Conservation (phyloP, 257 asterid species). For the Jacaranda copaia region DNA sequence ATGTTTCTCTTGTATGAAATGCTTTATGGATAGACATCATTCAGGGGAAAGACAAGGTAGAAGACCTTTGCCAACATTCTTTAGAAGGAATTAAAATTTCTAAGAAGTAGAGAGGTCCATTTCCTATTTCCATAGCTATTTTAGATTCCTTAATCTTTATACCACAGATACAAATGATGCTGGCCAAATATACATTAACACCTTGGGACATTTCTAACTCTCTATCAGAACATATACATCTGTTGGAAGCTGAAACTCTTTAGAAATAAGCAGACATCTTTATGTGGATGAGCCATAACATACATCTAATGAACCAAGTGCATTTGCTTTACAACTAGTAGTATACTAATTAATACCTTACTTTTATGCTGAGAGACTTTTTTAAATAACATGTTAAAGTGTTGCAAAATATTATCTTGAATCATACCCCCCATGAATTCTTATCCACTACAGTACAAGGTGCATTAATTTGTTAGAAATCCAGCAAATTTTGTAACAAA, state of each 20-base stretch:
- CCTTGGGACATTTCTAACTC: no score
- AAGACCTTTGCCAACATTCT: constrained; percentile 88
- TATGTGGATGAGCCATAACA: not conserved
- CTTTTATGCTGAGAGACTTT: not conserved
- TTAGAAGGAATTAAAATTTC: constrained; percentile 90
- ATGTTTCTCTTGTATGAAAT: constrained; percentile 91
- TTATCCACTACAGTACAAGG: not conserved
- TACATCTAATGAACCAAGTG: not conserved
- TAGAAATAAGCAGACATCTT: constrained; percentile 1
- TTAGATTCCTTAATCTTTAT: constrained; percentile 20
- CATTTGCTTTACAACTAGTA: not conserved
- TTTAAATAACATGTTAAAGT: not conserved
- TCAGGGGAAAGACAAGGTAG: constrained; percentile 98
- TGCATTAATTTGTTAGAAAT: not conserved
- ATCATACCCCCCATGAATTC: not conserved
- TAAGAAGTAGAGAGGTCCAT: constrained; percentile 76
- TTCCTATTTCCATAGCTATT: constrained; percentile 24
- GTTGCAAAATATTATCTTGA: not conserved
- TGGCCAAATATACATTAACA: no score
- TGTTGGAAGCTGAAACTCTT: constrained; percentile 55
- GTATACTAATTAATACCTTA: no score
- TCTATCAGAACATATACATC: no score
- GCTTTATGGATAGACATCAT: constrained; percentile 96
- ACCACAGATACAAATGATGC: not conserved
- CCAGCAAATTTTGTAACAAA: no score